Base-by-base conservation (phyloP, 352 stramenopile genomes). In the Phytopythium aichiense region DNA sequence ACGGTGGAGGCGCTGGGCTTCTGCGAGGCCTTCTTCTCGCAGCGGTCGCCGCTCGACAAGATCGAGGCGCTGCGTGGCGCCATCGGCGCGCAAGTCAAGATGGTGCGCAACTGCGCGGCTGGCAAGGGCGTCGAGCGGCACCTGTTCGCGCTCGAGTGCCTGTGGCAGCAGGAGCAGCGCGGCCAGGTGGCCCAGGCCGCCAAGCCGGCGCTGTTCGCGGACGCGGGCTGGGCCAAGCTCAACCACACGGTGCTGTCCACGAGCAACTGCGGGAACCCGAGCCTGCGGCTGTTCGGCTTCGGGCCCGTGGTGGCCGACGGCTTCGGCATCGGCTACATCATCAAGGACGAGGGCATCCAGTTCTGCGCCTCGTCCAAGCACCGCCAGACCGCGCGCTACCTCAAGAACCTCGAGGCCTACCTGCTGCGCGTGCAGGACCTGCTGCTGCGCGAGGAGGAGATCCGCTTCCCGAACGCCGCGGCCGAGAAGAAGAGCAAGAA, bases 291-390 rank as follows among this genome's bases (percentile, higher is more conserved):
- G 37, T 98, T 98, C 76, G 94, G 95, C 35, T 98, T 98, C 71
- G 92, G 92, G 11, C 91, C 92, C 1, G 92, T 98, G 23, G 92
- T 98, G 51, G 72, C 87, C 15, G 92, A 98, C 66, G 96, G 96
- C 37, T 98, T 98, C 75, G 95, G 95, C 56, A 97, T 99, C 55
- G 96, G 96, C 52, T 99, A 99, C 79, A 98, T 99, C 61, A 99
- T 98, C 74, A 98, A 98, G 68, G 94, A 98, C 64, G 76, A 95
- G 64, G 85, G 89, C 62, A 85, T 98, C 54, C 86, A 97, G 68
- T 88, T 95, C 67, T 95, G 86, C 59, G 86, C 83, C 20, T 86
- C 79, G 25, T 93, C 81, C 35, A 88, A 89, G 58, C 86, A 95
- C 65, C 81, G 86, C 28, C 86, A 93, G 60, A 95, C 86, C 4